Evolutionary conservation across 1,284 basidiomycete genomes (phyloP), one percentile per base, ranked within the genome.

Genomic region (Tilletia setariae): DNA sequence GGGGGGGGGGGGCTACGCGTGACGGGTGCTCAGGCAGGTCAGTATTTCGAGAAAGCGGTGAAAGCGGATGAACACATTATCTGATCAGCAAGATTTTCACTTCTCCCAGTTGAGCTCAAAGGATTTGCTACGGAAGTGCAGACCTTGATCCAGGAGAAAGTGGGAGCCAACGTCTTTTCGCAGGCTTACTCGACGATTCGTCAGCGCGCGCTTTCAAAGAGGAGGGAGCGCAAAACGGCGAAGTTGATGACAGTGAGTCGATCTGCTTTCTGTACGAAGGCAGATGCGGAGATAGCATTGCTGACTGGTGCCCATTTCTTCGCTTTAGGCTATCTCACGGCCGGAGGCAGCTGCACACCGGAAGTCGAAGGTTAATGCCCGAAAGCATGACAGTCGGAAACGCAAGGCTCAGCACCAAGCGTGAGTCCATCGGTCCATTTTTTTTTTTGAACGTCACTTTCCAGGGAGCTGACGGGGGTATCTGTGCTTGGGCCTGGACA

Each of bases 91-190:
- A n/a, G n/a, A n/a, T n/a, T n/a, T n/a, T n/a, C n/a, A n/a, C n/a
- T n/a, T n/a, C n/a, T n/a, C 23, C 43, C 69, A 94, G 94, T 91
- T 44, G 92, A 93, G 64, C 85, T 98, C 44, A 92, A 92, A 82
- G 88, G 87, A 2, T 86, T 94, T 0, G 90, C 92, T 0, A 85
- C 87, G 15, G 94, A 99, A 83, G 85, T 98, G 13, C 90, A 93
- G 77, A 92, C 94, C 68, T 87, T 97, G 19, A 84, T 99, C 0
- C 94, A 94, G 79, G 83, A 84, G 59, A 92, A 92, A 85, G 90
- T 96, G 44, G 94, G 94, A 30, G 88, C 89, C 15, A 90, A 90
- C 0, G 87, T 86, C 67, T 98, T 96, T 83, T 88, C 93, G 2
- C 83, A 82, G 21, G 87, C 87, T 0, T 98, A 96, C 84, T 91